Conservation (phyloP, 192 early-diverging fungal species). For the Helicostylum pulchrum region DNA sequence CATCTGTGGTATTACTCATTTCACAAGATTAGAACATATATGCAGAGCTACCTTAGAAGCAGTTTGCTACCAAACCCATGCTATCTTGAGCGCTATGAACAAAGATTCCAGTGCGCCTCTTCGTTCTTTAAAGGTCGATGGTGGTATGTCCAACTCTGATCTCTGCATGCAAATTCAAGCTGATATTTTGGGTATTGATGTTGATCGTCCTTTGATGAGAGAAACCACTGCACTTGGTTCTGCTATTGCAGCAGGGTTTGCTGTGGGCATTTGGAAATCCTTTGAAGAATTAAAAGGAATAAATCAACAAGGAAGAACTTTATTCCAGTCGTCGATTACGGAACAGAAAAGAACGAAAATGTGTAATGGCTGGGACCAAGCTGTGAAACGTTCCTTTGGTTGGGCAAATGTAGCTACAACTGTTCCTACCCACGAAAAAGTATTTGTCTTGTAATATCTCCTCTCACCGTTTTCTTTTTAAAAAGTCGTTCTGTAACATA, state of each 20-base stretch:
- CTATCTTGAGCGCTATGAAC: conserved; percentile 88
- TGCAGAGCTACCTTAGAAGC: conserved; percentile 86
- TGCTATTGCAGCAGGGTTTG: conserved; percentile 83
- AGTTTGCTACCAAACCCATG: conserved; percentile 85
- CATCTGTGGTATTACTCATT: conserved; percentile 86
- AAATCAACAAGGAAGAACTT: conserved; percentile 40
- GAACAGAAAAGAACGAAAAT: conserved; percentile 53
- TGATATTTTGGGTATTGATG: conserved; percentile 76
- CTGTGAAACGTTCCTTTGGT: conserved; percentile 63
- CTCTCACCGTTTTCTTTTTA: no score
- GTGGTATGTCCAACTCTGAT: conserved; percentile 89
- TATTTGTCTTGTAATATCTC: background rate
- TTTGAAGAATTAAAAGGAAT: conserved; percentile 48
- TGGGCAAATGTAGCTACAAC: conserved; percentile 40
- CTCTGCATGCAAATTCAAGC: conserved; percentile 91
- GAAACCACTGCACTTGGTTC: conserved; percentile 93
- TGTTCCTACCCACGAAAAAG: background rate
- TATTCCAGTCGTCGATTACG: conserved; percentile 42
- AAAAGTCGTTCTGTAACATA: no score
- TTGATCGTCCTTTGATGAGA: conserved; percentile 79
- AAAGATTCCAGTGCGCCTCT: conserved; percentile 67
- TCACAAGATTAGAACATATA: conserved; percentile 80
- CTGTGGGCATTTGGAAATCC: conserved; percentile 61
- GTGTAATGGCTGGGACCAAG: conserved; percentile 68
- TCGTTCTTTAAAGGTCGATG: conserved; percentile 79